Evolutionary conservation across 805 yeast genomes (phyloP).

Genomic region (Metschnikowia peoriensis): DNA sequence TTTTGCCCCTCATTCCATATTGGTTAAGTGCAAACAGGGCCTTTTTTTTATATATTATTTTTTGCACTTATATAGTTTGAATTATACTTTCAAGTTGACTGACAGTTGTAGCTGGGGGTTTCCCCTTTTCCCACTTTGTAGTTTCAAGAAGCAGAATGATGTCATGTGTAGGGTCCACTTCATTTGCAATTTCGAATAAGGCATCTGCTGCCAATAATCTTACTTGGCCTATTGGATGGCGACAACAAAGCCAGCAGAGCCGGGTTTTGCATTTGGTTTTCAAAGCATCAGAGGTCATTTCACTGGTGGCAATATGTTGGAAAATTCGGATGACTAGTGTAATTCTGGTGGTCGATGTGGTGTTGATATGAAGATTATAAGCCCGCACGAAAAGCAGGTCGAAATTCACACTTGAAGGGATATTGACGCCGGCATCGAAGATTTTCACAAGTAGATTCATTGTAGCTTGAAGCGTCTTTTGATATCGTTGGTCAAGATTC

Average conservation of each 20-base stretch:
- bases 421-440: slow-evolving; percentile 35
- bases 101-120: background rate
- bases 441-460: slow-evolving; percentile 35
- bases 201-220: slow-evolving; percentile 42
- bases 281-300: slow-evolving; percentile 2
- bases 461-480: slow-evolving; percentile 24
- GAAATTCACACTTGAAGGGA: slow-evolving; percentile 30
- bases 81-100: slow-evolving; percentile 1
- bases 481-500: slow-evolving; percentile 14
- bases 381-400: slow-evolving; percentile 44
- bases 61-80: slow-evolving; percentile 1
- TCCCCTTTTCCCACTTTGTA: background rate
- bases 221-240: slow-evolving; percentile 31
- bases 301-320: slow-evolving; percentile 30
- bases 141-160: background rate
- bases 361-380: slow-evolving; percentile 56
- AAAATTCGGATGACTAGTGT: slow-evolving; percentile 43
- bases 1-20: background rate
- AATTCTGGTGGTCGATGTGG: slow-evolving; percentile 38
- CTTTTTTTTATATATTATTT: background rate
- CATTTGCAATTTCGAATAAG: slow-evolving; percentile 36
- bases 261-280: slow-evolving; percentile 16
- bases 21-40: background rate
- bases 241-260: slow-evolving; percentile 28
- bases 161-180: slow-evolving; percentile 8